Conservation (phyloP, 805 yeast genomes). For the Schizosaccharomyces osmophilus region DNA sequence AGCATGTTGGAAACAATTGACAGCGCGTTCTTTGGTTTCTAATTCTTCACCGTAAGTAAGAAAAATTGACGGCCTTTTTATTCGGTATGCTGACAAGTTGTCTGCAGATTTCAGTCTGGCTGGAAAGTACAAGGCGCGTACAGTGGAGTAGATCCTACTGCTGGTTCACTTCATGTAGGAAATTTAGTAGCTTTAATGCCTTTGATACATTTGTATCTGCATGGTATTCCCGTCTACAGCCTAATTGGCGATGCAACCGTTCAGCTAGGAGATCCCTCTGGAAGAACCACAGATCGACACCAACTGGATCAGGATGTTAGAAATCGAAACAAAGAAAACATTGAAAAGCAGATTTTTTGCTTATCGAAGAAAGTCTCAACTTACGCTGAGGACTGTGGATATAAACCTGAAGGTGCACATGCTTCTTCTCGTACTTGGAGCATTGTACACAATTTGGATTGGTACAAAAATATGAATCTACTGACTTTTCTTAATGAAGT, state of each 20-base stretch:
- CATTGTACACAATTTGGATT: constrained; percentile 41
- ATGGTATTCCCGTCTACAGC: constrained; percentile 33
- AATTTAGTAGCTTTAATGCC: constrained; percentile 72
- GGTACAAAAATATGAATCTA: constrained; percentile 69
- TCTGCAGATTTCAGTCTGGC: not conserved
- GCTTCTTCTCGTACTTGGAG: not conserved
- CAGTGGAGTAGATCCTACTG: constrained; percentile 94
- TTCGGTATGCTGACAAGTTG: not conserved
- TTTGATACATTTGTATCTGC: constrained; percentile 51
- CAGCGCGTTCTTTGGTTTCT: not conserved
- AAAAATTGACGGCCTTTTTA: not conserved
- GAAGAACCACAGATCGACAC: constrained; percentile 52
- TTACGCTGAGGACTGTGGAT: constrained; percentile 32
- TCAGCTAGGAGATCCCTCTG: constrained; percentile 89
- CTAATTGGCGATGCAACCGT: constrained; percentile 75
- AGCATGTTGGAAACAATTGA: not conserved
- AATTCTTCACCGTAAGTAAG: not conserved
- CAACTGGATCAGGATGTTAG: constrained; percentile 30
- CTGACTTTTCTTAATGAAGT: constrained; percentile 51
- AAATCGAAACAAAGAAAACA: constrained; percentile 29
- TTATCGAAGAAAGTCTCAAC: constrained; percentile 38
- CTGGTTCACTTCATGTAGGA: constrained; percentile 70
- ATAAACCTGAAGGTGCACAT: not conserved
- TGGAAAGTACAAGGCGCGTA: constrained; percentile 20
- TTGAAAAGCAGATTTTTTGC: constrained; percentile 32